Base-by-base conservation (phyloP, 371 early-diverging fungal genomes). In the Capillidium heterosporum region DNA sequence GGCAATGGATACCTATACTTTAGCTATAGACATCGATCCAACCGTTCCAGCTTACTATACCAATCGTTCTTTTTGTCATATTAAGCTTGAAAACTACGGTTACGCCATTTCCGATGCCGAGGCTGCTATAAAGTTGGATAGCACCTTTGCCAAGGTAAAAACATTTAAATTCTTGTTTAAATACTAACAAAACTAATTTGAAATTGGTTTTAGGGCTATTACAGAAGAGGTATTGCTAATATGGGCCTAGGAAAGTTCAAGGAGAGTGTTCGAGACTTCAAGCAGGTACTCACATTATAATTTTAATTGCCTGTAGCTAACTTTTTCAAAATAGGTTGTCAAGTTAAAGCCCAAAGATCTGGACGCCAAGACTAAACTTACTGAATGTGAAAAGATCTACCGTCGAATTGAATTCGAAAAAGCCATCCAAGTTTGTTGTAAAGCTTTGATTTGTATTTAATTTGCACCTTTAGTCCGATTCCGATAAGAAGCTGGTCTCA, bases 11-110 rank as follows among this genome's bases (percentile, higher is more conserved):
- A 76, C 80, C 60, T 93, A 93, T 66, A 79, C 82, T 8, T 75
- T 78, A 59, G 91, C 91, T 10, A 89, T 93, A 51, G 72, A 81
- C 41, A 61, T 80, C 24, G 82, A 94, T 65, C 85, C 91, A 17
- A 74, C 74, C 19, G 84, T 85, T 0, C 80, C 91, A 4, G 82
- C 84, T 21, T 91, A 83, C 67, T 94, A 87, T 60, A 76, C 91
- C 29, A 97, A 97, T 67, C 78, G 98, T 28, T 89, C 94, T 2
- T 84, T 93, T 60, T 89, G 90, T 42, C 81, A 92, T 67, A 75
- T 90, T 21, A 78, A 82, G 51, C 66, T 82, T 15, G 96, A 96
- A 68, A 78, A 82, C 49, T 95, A 89, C 68, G 94, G 91, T 5
- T 83, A 84, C 53, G 93, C 93, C 41, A 84, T 89, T 61, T 63